Conservation (phyloP, 2,329 filamentous ascomycete species). For the Colletotrichum spinosum region DNA sequence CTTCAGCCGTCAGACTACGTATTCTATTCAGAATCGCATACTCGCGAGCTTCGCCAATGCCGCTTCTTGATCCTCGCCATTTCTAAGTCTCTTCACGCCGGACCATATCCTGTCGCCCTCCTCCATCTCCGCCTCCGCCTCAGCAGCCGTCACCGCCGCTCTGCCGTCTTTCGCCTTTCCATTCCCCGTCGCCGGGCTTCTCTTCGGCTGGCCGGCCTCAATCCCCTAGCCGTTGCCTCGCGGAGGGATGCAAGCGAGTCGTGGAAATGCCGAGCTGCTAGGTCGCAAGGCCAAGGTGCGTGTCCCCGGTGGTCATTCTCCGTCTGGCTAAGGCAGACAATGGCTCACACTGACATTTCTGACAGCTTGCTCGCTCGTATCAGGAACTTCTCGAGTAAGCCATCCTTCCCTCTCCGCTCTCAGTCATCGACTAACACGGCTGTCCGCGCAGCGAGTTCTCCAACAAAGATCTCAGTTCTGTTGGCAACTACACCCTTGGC, state of each 20-base stretch:
- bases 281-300: conserved; percentile 72
- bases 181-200: conserved; percentile 16
- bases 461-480: conserved; percentile 87
- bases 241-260: conserved; percentile 64
- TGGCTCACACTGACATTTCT: background rate
- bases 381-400: conserved; percentile 94
- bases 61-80: no score
- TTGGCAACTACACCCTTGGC: conserved; percentile 95
- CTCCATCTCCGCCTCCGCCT: background rate
- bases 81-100: no score
- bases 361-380: conserved; percentile 93
- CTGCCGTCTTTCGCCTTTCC: background rate
- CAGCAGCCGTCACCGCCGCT: conserved; percentile 1
- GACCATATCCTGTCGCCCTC: background rate
- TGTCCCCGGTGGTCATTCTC: conserved; percentile 13
- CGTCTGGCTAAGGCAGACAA: no score
- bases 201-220: conserved; percentile 35
- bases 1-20: no score
- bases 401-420: background rate
- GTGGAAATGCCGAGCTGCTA: conserved; percentile 67
- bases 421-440: conserved; percentile 3
- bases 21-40: no score
- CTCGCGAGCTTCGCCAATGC: no score
- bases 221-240: conserved; percentile 32
- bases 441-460: conserved; percentile 81